Evolutionary conservation across 2,329 filamentous ascomycete genomes (phyloP).

Genomic region (Botrytis sinoallii): DNA sequence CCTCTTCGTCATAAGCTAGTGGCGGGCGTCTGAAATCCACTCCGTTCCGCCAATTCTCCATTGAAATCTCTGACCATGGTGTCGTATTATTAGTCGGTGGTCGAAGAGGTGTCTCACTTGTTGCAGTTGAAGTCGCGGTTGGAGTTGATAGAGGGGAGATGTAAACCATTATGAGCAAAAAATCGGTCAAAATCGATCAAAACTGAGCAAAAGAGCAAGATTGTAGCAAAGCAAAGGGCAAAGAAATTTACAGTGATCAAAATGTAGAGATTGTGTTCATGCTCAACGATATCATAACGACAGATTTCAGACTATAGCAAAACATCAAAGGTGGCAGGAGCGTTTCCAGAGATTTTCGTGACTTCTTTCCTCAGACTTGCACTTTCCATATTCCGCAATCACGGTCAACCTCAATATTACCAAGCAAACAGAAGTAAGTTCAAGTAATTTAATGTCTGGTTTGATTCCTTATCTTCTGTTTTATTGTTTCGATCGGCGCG

Average conservation of each 20-base stretch:
- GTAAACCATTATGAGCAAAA: conserved; percentile 23
- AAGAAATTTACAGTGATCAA: neutral
- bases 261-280: neutral
- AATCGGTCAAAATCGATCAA: conserved; percentile 13
- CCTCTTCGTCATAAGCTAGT: conserved; percentile 10
- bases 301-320: neutral
- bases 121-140: conserved; percentile 4
- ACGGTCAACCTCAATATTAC: neutral
- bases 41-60: conserved; percentile 24
- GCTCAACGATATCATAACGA: neutral
- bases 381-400: neutral
- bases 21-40: conserved; percentile 17
- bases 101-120: conserved; percentile 16
- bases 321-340: neutral
- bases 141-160: conserved; percentile 22
- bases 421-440: neutral
- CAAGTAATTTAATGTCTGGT: accelerated
- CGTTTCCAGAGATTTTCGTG: neutral
- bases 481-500: neutral
- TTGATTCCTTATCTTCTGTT: neutral
- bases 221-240: conserved; percentile 12
- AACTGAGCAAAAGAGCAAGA: conserved; percentile 13
- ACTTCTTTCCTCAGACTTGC: neutral
- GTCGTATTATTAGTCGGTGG: conserved; percentile 20
- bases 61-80: conserved; percentile 27